Percentiles rank a stretch among this genome's conserved stretches.
Evolutionary conservation across 805 yeast genomes (phyloP).

Genomic region (Priceomyces melissophilus): DNA sequence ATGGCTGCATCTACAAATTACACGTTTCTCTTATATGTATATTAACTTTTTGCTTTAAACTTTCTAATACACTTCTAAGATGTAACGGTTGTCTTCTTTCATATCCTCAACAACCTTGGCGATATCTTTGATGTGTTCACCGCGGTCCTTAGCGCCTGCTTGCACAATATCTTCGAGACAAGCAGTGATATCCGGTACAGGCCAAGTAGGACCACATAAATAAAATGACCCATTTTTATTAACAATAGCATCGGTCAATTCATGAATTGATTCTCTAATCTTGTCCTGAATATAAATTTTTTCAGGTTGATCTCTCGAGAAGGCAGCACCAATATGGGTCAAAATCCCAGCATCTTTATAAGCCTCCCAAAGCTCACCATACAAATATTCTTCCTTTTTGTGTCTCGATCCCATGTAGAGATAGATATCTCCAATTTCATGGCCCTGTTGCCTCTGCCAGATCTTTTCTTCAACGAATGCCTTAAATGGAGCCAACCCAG

Average conservation of each 20-base stretch:
- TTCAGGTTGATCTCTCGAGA: slow-evolving; percentile 94
- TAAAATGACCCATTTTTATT: slow-evolving; percentile 84
- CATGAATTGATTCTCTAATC: slow-evolving; percentile 71
- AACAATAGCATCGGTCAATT: slow-evolving; percentile 75
- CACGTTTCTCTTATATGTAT: too few relatives aligned
- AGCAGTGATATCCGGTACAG: slow-evolving; percentile 92
- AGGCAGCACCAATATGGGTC: slow-evolving; percentile 96
- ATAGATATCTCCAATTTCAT: slow-evolving; percentile 83
- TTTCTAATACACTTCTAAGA: slow-evolving; percentile 84
- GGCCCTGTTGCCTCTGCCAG: slow-evolving; percentile 88
- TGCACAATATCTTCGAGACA: slow-evolving; percentile 79
- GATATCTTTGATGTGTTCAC: slow-evolving; percentile 61
- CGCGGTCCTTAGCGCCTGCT: slow-evolving; percentile 66
- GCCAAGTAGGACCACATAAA: slow-evolving; percentile 99
- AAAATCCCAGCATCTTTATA: slow-evolving; percentile 86
- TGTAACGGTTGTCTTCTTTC: slow-evolving; percentile 89
- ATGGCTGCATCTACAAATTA: too few relatives aligned
- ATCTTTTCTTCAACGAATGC: slow-evolving; percentile 94
- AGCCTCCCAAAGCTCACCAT: slow-evolving; percentile 98
- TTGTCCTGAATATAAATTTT: slow-evolving; percentile 94
- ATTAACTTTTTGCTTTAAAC: too few relatives aligned
- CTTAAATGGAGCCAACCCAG: slow-evolving; percentile 97
- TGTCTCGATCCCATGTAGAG: slow-evolving; percentile 93
- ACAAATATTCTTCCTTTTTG: slow-evolving; percentile 89
- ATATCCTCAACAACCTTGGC: slow-evolving; percentile 83